Percentiles rank a stretch among this genome's conserved stretches.
Conservation (phyloP, 495 filamentous ascomycete species). For the Trichoderma virens region DNA sequence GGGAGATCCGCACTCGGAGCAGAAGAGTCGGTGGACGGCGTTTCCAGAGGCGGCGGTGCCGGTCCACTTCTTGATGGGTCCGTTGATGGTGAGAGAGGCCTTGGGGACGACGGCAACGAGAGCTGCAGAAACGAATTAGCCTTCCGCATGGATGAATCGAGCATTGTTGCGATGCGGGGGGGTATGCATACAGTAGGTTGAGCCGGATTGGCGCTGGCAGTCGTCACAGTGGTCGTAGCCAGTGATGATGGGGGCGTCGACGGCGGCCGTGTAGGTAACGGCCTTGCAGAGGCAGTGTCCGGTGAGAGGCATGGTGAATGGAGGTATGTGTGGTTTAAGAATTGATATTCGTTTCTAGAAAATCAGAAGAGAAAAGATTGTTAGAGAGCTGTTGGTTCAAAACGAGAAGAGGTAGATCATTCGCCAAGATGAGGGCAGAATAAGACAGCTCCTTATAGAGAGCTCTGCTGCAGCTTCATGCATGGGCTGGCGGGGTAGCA, state of each 20-base stretch:
- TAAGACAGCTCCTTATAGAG: neutral
- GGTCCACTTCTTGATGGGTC: constrained; percentile 54
- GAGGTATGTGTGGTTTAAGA: neutral
- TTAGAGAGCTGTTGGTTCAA: neutral
- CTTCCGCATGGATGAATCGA: neutral
- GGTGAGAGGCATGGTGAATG: constrained; percentile 52
- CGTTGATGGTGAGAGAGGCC: constrained; percentile 50
- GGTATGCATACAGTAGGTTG: constrained; percentile 52
- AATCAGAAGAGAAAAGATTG: neutral
- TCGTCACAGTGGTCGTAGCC: constrained; percentile 68
- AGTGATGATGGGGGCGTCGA: constrained; percentile 45
- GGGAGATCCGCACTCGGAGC: constrained; percentile 59
- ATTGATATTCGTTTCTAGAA: neutral
- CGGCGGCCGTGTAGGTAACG: constrained; percentile 54
- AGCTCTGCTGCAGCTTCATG: neutral
- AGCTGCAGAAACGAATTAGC: constrained; percentile 30
- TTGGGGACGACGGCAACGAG: constrained; percentile 60
- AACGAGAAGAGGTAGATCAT: neutral
- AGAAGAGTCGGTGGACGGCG: constrained; percentile 59
- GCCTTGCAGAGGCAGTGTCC: constrained; percentile 66
- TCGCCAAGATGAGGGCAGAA: neutral
- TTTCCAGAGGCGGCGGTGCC: constrained; percentile 49
- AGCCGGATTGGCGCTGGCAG: constrained; percentile 62
- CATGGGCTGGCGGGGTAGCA: neutral
- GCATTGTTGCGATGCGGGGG: neutral